phyloP scores from a whole-genome alignment of 192 early-diverging fungal species.

The Entomortierella chlamydospora region DNA sequence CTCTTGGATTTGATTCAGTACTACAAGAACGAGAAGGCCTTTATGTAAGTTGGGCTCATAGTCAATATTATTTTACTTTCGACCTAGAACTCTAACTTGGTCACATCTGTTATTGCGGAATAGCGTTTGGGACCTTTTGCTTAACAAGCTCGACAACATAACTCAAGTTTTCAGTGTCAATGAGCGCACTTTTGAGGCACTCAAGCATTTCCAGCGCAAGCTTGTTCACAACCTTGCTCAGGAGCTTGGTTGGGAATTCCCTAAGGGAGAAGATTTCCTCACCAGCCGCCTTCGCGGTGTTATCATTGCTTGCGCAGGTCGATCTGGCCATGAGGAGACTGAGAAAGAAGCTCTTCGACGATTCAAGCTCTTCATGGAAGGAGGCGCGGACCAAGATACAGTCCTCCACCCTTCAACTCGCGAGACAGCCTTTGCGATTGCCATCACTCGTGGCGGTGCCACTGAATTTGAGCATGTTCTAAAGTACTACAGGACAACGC shows the following conservation, averaged over 20 bases:
- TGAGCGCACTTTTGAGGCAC: slow-evolving; percentile 63
- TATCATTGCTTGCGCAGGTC: slow-evolving; percentile 70
- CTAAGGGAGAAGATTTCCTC: slow-evolving; percentile 78
- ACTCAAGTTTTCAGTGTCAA: slow-evolving; percentile 72
- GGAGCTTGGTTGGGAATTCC: slow-evolving; percentile 84
- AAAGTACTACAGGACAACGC: slow-evolving; percentile 58
- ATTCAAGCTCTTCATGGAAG: slow-evolving; percentile 67
- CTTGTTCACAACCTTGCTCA: slow-evolving; percentile 80
- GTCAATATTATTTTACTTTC: neutral
- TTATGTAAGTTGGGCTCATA: slow-evolving; percentile 55
- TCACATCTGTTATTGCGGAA: neutral
- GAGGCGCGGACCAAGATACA: slow-evolving; percentile 57
- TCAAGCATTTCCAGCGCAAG: slow-evolving; percentile 75
- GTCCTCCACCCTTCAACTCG: slow-evolving; percentile 72
- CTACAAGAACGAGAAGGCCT: slow-evolving; percentile 82
- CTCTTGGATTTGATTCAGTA: slow-evolving; percentile 82
- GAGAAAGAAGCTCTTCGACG: slow-evolving; percentile 64
- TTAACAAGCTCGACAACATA: slow-evolving; percentile 60
- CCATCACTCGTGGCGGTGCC: slow-evolving; percentile 59
- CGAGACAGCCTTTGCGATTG: slow-evolving; percentile 68
- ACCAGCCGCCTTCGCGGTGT: slow-evolving; percentile 78
- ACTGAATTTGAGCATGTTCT: slow-evolving; percentile 56
- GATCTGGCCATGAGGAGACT: slow-evolving; percentile 63
- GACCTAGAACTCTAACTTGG: neutral
- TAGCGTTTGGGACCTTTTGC: slow-evolving; percentile 73